These are phyloP conservation scores for Aspergillus sp. DNA, from an alignment of 2,329 filamentous ascomycete genomes.

Conservation along the genomic window DNA sequence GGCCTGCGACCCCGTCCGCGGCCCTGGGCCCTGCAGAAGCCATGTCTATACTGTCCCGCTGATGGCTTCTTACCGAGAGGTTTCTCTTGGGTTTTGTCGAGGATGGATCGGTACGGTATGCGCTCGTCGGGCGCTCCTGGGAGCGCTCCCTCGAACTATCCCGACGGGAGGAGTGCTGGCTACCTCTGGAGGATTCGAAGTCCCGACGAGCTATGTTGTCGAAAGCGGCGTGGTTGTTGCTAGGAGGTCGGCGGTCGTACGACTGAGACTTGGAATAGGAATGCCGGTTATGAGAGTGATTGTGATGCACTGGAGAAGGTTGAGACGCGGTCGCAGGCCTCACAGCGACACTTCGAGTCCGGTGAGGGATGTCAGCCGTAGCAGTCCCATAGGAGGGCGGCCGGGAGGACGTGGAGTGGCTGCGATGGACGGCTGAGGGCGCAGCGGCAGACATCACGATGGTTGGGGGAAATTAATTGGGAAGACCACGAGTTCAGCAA, in stretches of 20 bases:
- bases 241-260: constrained; percentile 47
- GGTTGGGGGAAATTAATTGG: constrained; percentile 3
- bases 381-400: constrained; percentile 41
- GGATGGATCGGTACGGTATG: constrained; percentile 56
- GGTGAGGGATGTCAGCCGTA: constrained; percentile 45
- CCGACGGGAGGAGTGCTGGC: constrained; percentile 59
- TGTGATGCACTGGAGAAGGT: constrained; percentile 31
- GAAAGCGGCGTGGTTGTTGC: constrained; percentile 50
- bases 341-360: constrained; percentile 47
- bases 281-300: constrained; percentile 32
- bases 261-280: constrained; percentile 42
- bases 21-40: constrained; percentile 49
- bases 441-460: constrained; percentile 48
- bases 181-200: constrained; percentile 70
- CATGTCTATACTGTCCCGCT: constrained; percentile 47
- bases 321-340: constrained; percentile 41
- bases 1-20: constrained; percentile 55
- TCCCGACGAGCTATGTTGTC: constrained; percentile 64
- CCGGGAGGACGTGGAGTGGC: constrained; percentile 50
- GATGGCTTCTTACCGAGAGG: constrained; percentile 41
- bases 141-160: constrained; percentile 64
- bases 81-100: constrained; percentile 43
- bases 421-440: constrained; percentile 49
- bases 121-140: constrained; percentile 39
- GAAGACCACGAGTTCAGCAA: constrained; percentile 9